These are phyloP conservation scores for Ministeria vibrans DNA, from an alignment of 78 protist species.

Conservation along the genomic window DNA sequence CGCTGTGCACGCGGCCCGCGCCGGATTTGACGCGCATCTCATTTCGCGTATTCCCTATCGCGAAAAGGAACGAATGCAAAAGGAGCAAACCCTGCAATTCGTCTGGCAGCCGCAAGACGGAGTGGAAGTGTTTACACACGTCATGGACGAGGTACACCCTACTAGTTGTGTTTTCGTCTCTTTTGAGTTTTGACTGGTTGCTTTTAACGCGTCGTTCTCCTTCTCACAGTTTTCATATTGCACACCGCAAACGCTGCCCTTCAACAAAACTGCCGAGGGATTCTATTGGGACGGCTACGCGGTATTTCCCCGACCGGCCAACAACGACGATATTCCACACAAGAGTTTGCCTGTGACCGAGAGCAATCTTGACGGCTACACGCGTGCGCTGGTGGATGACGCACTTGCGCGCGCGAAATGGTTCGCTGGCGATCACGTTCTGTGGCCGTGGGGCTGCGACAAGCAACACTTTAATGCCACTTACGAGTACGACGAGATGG, in stretches of 20 bases:
- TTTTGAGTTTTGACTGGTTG: no score
- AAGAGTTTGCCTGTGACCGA: not conserved
- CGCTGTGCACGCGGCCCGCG: not conserved
- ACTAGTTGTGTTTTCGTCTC: no score
- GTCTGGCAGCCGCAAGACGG: not conserved
- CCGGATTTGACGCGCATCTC: slow-evolving; percentile 5
- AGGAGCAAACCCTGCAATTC: not conserved
- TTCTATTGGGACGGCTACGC: slow-evolving; percentile 19
- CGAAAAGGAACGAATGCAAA: not conserved
- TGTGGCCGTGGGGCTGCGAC: slow-evolving; percentile 15
- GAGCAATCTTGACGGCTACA: not conserved
- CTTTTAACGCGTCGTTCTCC: no score
- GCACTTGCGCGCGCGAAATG: not conserved
- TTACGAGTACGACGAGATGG: not conserved
- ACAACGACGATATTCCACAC: not conserved
- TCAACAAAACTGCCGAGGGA: not conserved
- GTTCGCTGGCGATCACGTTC: not conserved
- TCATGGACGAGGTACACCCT: no score
- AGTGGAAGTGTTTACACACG: slow-evolving; percentile 2
- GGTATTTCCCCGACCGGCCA: slow-evolving; percentile 5
- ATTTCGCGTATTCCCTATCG: not conserved
- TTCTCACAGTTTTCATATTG: slow-evolving; percentile 2
- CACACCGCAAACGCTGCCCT: not conserved
- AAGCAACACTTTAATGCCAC: slow-evolving; percentile 5
- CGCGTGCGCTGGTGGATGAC: not conserved